These are phyloP conservation scores for Arthrobotrys megalospora DNA, from an alignment of 2,329 filamentous ascomycete genomes.

Conservation along the genomic window DNA sequence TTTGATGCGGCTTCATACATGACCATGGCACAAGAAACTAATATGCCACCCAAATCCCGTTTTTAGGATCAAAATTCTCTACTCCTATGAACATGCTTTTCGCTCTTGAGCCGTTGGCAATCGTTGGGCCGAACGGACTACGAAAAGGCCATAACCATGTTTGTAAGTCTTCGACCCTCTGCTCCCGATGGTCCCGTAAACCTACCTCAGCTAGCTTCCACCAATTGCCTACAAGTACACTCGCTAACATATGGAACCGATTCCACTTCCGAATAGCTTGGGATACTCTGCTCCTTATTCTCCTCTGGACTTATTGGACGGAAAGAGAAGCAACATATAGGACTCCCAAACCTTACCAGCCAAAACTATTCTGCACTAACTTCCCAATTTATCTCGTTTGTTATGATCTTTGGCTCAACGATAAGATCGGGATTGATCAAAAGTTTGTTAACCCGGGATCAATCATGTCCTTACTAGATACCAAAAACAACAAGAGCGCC, in stretches of 20 bases:
- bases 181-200: no score
- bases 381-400: slow-evolving; percentile 12
- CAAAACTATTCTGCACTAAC: slow-evolving; percentile 11
- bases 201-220: no score
- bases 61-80: slow-evolving; percentile 19
- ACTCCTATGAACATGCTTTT: slow-evolving; percentile 23
- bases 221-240: not conserved
- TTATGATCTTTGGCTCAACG: not conserved
- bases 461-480: not conserved
- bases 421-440: not conserved
- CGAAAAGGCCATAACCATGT: slow-evolving; percentile 20
- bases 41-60: not conserved
- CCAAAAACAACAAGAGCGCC: not conserved
- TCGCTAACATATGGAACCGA: not conserved
- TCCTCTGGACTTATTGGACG: slow-evolving; percentile 11
- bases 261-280: not conserved
- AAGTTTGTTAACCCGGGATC: not conserved
- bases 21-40: no score
- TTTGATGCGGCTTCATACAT: no score
- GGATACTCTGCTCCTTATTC: slow-evolving; percentile 6
- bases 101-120: not conserved
- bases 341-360: not conserved
- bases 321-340: not conserved
- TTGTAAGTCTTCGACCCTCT: not conserved
- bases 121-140: slow-evolving; percentile 20